Conservation (phyloP, 306 rosid genomes). For the Lablab purpureus region DNA sequence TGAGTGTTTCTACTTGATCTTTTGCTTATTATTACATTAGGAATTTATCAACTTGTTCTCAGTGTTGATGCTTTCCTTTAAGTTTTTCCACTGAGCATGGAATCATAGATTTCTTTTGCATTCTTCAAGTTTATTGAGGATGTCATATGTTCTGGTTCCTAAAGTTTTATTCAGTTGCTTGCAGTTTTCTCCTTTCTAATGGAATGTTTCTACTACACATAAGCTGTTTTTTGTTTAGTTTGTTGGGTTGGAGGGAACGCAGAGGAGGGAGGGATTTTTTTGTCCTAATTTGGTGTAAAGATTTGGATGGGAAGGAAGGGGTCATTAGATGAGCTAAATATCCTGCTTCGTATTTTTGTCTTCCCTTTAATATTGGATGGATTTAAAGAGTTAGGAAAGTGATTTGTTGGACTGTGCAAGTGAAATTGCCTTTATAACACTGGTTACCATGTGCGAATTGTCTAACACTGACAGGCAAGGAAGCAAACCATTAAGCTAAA, state of each 20-base stretch:
- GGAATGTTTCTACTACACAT: neutral
- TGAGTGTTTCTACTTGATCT: conserved; percentile 5
- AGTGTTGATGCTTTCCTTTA: conserved; percentile 34
- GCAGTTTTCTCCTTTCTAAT: neutral
- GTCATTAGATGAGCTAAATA: neutral
- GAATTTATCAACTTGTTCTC: neutral
- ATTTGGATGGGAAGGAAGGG: neutral
- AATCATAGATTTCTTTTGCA: neutral
- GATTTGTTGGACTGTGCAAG: neutral
- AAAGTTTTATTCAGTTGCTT: neutral
- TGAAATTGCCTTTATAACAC: neutral
- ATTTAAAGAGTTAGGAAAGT: neutral
- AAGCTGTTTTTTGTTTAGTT: neutral
- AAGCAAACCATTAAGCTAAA: neutral
- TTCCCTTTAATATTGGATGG: neutral
- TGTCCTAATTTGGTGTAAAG: neutral
- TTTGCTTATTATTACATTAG: conserved; percentile 16
- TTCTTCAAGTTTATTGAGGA: conserved; percentile 3
- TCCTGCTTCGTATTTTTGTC: neutral
- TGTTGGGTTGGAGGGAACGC: neutral
- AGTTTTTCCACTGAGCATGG: neutral
- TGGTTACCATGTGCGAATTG: neutral
- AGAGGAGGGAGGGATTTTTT: neutral
- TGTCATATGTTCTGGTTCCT: conserved; percentile 3
- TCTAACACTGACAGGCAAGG: conserved; percentile 7